Conservation (phyloP, 1,139 yeast genomes). For the Diutina rugosa region DNA sequence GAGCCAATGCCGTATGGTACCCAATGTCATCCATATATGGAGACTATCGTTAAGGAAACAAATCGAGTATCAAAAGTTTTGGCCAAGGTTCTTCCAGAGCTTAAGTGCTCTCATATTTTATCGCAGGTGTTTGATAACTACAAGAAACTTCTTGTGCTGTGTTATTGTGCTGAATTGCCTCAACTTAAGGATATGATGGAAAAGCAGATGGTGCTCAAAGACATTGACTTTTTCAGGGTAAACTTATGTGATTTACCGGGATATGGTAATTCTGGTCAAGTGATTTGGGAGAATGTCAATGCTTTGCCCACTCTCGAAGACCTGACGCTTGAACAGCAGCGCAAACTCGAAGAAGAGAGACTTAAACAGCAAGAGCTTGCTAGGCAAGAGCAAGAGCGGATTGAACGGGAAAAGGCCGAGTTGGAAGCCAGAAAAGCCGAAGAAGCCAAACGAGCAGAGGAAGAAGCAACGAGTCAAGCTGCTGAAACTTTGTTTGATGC, state of each 20-base stretch:
- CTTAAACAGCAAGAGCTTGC: constrained; percentile 4
- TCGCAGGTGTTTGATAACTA: constrained; percentile 50
- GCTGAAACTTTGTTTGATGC: background rate
- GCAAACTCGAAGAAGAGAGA: constrained; percentile 16
- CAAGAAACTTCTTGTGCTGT: constrained; percentile 41
- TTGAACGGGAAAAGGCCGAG: constrained; percentile 3
- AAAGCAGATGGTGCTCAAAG: constrained; percentile 41
- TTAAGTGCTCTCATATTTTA: constrained; percentile 35
- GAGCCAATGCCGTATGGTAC: constrained; percentile 25
- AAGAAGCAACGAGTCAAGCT: background rate
- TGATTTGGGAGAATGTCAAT: constrained; percentile 53
- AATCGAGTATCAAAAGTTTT: constrained; percentile 49
- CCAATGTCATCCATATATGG: constrained; percentile 53
- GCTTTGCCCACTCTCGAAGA: constrained; percentile 41
- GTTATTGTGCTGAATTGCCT: constrained; percentile 38
- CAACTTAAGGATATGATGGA: constrained; percentile 41
- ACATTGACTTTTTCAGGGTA: constrained; percentile 53
- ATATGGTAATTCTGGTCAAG: constrained; percentile 53
- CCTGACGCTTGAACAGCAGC: constrained; percentile 29
- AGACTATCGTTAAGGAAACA: constrained; percentile 53
- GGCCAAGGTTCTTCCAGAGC: constrained; percentile 41
- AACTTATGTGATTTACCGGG: constrained; percentile 49
- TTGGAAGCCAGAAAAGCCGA: background rate
- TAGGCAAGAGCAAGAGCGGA: constrained; percentile 6
- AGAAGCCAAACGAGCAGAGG: constrained; percentile 2